These are phyloP conservation scores for Stephanodiscus triporus DNA, from an alignment of 108 stramenopile species.

Conservation along the genomic window DNA sequence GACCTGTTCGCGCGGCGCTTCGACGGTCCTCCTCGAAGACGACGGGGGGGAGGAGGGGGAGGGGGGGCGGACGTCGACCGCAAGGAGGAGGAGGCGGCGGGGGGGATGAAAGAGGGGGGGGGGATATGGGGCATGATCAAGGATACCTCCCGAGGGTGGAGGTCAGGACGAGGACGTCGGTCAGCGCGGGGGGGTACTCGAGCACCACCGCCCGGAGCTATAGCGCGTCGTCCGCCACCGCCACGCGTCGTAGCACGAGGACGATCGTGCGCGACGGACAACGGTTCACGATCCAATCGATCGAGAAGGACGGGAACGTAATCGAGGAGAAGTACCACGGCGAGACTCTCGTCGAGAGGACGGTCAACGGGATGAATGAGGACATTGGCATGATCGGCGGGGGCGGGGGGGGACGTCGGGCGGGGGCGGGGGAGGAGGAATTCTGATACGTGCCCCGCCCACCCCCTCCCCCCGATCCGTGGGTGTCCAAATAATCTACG, in stretches of 20 bases:
- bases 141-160: constrained; percentile 39
- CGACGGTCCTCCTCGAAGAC: constrained; percentile 7
- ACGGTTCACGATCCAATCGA: constrained; percentile 51
- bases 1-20: constrained; percentile 55
- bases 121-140: constrained; percentile 45
- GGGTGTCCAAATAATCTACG: too few species aligned
- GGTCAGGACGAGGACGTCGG: constrained; percentile 26
- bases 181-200: constrained; percentile 14
- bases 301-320: constrained; percentile 63
- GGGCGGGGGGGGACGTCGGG: constrained; percentile 2
- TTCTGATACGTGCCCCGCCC: too few species aligned
- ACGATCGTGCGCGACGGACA: constrained; percentile 50
- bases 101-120: constrained; percentile 44
- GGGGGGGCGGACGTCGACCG: constrained; percentile 1
- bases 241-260: constrained; percentile 40
- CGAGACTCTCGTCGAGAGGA: constrained; percentile 48
- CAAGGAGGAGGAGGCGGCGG: constrained; percentile 23
- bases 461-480: too few species aligned
- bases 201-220: constrained; percentile 24
- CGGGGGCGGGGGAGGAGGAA: background rate
- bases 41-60: background rate
- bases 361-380: constrained; percentile 53
- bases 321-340: constrained; percentile 62
- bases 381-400: constrained; percentile 24
- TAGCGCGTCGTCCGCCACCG: constrained; percentile 20